Percentiles rank a stretch among this genome's conserved stretches.
These are phyloP conservation scores for Penicillium italicum DNA, from an alignment of 2,329 filamentous ascomycete genomes.

Conservation along the genomic window DNA sequence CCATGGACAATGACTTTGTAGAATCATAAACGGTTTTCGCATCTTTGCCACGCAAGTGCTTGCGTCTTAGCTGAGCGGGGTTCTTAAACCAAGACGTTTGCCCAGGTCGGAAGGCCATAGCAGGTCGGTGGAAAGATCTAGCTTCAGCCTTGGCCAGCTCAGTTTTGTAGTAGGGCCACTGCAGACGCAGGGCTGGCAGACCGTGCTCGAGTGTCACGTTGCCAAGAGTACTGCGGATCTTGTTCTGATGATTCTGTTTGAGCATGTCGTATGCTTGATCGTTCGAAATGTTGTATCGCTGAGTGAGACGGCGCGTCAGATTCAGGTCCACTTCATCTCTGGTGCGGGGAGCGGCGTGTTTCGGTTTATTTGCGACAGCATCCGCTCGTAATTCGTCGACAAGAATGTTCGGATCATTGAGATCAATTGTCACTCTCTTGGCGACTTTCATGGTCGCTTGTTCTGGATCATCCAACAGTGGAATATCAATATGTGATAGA, in stretches of 20 bases:
- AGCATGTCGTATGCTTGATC: constrained; percentile 93
- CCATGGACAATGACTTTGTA: constrained; percentile 78
- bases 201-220: constrained; percentile 93
- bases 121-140: constrained; percentile 79
- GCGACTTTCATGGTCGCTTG: constrained; percentile 67
- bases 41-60: constrained; percentile 74
- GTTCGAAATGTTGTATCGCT: constrained; percentile 93
- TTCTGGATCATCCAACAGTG: constrained; percentile 78
- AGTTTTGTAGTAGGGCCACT: constrained; percentile 95
- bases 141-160: constrained; percentile 69
- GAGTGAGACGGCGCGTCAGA: constrained; percentile 67
- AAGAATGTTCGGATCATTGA: constrained; percentile 83
- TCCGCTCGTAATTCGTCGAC: constrained; percentile 71
- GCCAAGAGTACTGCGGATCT: constrained; percentile 86
- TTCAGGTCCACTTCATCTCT: constrained; percentile 64
- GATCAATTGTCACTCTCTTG: constrained; percentile 76
- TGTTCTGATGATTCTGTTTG: constrained; percentile 95
- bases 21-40: constrained; percentile 73
- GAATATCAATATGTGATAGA: constrained; percentile 59
- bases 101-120: constrained; percentile 67
- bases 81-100: constrained; percentile 70
- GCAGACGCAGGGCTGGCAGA: constrained; percentile 82
- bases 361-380: constrained; percentile 54
- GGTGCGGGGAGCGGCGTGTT: constrained; percentile 34
- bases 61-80: constrained; percentile 71